Evolutionary conservation across 768 basidiomycete species (phyloP).

Genomic region (Boletus pseudopeckii): DNA sequence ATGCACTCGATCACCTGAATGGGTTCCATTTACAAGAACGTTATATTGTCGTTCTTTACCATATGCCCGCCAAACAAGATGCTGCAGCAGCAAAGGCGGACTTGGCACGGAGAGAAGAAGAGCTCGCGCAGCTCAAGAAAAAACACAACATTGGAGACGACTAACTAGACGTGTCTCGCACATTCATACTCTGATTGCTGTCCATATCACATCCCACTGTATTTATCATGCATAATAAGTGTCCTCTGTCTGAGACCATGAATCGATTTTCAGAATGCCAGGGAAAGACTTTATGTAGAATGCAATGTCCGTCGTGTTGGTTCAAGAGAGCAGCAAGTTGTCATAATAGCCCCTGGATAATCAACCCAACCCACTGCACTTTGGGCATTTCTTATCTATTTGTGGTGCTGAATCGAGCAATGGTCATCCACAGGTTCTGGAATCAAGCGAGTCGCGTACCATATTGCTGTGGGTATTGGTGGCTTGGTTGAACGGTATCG

Average conservation of each 20-base stretch:
- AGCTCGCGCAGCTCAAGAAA: slow-evolving; percentile 81
- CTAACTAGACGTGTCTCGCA: slow-evolving; percentile 32
- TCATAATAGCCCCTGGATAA: slow-evolving; percentile 1
- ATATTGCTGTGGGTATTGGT: slow-evolving; percentile 65
- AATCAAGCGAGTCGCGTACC: slow-evolving; percentile 33
- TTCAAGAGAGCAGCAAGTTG: slow-evolving; percentile 3
- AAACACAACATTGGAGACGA: slow-evolving; percentile 82
- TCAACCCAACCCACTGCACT: slow-evolving; percentile 24
- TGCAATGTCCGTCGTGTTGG: slow-evolving; percentile 9
- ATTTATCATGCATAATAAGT: slow-evolving; percentile 8
- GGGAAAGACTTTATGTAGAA: slow-evolving; percentile 3
- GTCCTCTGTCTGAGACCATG: slow-evolving; percentile 1
- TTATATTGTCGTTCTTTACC: slow-evolving; percentile 96
- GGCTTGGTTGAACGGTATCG: slow-evolving; percentile 34
- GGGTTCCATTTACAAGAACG: slow-evolving; percentile 98
- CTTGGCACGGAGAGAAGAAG: slow-evolving; percentile 86
- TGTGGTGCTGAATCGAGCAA: slow-evolving; percentile 45
- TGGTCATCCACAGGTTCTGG: neutral
- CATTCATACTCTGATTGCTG: slow-evolving; percentile 7
- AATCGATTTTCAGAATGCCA: slow-evolving; percentile 7
- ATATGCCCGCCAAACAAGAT: slow-evolving; percentile 97
- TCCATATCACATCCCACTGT: slow-evolving; percentile 3
- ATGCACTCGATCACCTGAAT: slow-evolving; percentile 93
- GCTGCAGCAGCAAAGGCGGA: slow-evolving; percentile 92
- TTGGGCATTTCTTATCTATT: slow-evolving; percentile 56